Evolutionary conservation across 192 early-diverging fungal genomes (phyloP), one percentile per base, ranked within the genome.

Genomic region (Umbelopsis ramanniana): DNA sequence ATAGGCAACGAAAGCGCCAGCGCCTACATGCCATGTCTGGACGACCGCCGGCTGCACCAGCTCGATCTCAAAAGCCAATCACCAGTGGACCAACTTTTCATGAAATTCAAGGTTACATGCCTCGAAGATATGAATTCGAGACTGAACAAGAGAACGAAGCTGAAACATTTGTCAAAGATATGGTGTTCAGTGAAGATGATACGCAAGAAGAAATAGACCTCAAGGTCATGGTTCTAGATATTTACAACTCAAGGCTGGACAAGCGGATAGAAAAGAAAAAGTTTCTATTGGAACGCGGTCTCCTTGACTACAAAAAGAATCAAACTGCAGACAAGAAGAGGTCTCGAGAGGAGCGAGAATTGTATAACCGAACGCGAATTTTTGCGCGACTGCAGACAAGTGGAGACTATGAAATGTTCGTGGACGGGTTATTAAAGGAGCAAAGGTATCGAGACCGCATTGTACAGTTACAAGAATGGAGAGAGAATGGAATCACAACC

Each of bases 81-180:
- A 88, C 91, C 17, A 93, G 91, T 83, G 86, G 89, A 26, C 97
- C 98, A 8, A 89, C 92, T 47, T 95, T 94, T 80, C 98, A 99
- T 69, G 98, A 99, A 79, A 95, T 99, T 73, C 86, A 89, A 37
- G 98, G 98, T 6, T 99, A 93, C 72, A 99, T 99, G 98, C 98
- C 98, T 19, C 92, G 92, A 15, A 93, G 98, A 22, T 77, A 88
- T 24, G 98, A 99, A 81, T 99, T 98, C 80, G 98, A 99, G 67
- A 87, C 86, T n/a, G 98, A 99, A 79, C 88, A 89, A 71, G 97
- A 98, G 57, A 97, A 98, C 70, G 96, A 97, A 45, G 96, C 97
- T 4, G 98, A 99, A 83, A 87, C 91, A 52, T 75, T 83, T n/a
- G 89, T 99, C 66, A 99, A 98, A 73, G 97, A 99, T 71, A 92